Evolutionary conservation across 2,329 filamentous ascomycete species (phyloP), one percentile per base, ranked within the genome.

Genomic region (Magnaporthales sp.): DNA sequence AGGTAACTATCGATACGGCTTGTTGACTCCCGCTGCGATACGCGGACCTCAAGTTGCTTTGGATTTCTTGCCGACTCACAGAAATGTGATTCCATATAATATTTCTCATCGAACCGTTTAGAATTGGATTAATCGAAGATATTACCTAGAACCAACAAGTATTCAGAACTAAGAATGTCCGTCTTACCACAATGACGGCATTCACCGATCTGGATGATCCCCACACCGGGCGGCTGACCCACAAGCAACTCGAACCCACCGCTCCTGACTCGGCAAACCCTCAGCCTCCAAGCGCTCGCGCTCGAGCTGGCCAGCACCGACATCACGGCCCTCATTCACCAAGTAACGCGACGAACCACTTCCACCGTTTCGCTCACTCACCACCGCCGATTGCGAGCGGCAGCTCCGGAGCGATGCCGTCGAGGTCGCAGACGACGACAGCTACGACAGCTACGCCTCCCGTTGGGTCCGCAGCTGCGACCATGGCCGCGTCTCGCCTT

Each of bases 341-440:
- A 60, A 30, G 29, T 30, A 32, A 27, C 31, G 64, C 32, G 60
- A 27, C 56, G 11, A 60, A 60, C 62, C 65, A 19, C 64, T 30
- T 38, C 58, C 67, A 64, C 54, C 31, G 58, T 64, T 27, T 26
- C 29, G 62, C 29, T 38, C 31, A 58, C 66, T 13, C 56, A 66
- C 26, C 31, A 32, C 9, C 63, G 51, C 60, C 31, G 26, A 60
- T 65, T 60, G 63, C 63, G 56, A 66, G 64, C 22, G 61, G 64
- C 60, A 64, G 66, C 63, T 62, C 64, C 15, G 46, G 46, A 66
- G 65, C 60, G 13, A 68, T 67, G 67, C 67, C 67, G 29, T 69
- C 68, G 51, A 60, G 67, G 26, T 26, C 46, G 11, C 61, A 31
- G 24, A 58, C 27, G n/a, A 26, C 54, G 19, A 15, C 63, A 58